A percentile compares a stretch with the other conserved stretches of the same genome.
These are phyloP conservation scores for Penicillium tannophilum DNA, from an alignment of 495 filamentous ascomycete species.

Conservation along the genomic window DNA sequence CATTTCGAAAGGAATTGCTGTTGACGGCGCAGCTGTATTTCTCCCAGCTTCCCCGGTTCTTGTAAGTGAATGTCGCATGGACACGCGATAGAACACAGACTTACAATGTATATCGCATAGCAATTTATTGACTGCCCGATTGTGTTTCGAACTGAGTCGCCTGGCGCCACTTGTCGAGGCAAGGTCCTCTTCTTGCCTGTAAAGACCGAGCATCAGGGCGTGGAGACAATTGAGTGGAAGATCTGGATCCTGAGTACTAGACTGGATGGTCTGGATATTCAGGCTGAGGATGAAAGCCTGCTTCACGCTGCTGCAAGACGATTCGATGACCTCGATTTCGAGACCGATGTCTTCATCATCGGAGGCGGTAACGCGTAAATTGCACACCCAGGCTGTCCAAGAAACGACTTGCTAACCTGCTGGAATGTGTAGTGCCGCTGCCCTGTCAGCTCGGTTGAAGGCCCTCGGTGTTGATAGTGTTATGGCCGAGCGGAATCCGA, in stretches of 20 bases:
- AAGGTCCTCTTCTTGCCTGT: constrained; percentile 25
- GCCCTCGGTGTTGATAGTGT: constrained; percentile 34
- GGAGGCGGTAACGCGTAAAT: constrained; percentile 31
- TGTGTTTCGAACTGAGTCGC: constrained; percentile 18
- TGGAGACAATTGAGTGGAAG: constrained; percentile 19
- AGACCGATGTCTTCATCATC: constrained; percentile 30
- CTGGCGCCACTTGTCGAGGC: constrained; percentile 19
- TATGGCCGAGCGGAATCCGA: constrained; percentile 34
- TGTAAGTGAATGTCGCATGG: constrained; percentile 13
- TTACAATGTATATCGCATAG: constrained; percentile 5
- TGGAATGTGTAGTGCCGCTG: constrained; percentile 17
- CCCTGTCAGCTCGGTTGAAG: constrained; percentile 38
- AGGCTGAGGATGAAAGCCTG: constrained; percentile 18
- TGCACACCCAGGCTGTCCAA: not conserved
- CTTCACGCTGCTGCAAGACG: constrained; percentile 7
- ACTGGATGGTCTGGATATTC: constrained; percentile 19
- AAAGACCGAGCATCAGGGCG: not conserved
- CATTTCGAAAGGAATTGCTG: constrained; percentile 16
- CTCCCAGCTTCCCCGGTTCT: constrained; percentile 17
- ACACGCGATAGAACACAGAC: too few relatives aligned
- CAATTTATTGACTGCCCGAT: constrained; percentile 31
- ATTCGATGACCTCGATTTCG: constrained; percentile 5
- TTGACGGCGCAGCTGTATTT: constrained; percentile 23
- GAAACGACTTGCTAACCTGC: not conserved
- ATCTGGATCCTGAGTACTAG: constrained; percentile 28